A percentile compares a stretch with the other conserved stretches of the same genome.
Conservation (phyloP, 1,139 yeast genomes). For the Taphrina populina region DNA sequence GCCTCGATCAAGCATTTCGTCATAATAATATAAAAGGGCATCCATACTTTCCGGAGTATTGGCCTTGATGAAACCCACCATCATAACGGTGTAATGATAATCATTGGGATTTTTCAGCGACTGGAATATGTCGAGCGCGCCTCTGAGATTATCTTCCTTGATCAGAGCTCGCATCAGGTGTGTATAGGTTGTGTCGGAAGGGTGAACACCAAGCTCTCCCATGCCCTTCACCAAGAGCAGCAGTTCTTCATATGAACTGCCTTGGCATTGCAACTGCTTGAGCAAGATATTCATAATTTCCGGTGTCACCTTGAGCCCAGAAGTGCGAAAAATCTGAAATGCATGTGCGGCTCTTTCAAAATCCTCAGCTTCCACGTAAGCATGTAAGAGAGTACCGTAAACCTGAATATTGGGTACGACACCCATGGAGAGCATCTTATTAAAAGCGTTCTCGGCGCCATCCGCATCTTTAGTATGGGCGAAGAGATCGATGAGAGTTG, state of each 20-base stretch:
- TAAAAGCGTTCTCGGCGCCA: conserved; percentile 21
- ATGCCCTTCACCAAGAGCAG: conserved; percentile 16
- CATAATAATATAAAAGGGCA: conserved; percentile 8
- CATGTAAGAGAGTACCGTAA: conserved; percentile 24
- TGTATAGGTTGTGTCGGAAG: conserved; percentile 17
- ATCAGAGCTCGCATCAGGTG: conserved; percentile 19
- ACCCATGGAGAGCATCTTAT: conserved; percentile 9
- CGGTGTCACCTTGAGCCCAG: conserved; percentile 1
- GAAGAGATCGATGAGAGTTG: conserved; percentile 20
- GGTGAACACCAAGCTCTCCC: conserved; percentile 4
- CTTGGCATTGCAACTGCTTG: conserved; percentile 6
- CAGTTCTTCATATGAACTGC: conserved; percentile 10
- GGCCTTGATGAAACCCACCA: conserved; percentile 16
- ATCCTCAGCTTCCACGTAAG: conserved; percentile 31
- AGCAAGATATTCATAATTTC: conserved; percentile 26
- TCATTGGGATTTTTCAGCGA: conserved; percentile 16
- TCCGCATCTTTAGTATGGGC: conserved; percentile 23
- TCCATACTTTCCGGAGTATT: background rate
- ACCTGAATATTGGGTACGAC: conserved; percentile 12
- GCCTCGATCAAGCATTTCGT: conserved; percentile 22
- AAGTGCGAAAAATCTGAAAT: background rate
- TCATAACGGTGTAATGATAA: conserved; percentile 26
- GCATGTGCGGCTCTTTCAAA: background rate
- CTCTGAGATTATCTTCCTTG: background rate
- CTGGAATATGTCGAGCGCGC: conserved; percentile 12